Percentiles rank a stretch among this genome's conserved stretches.
phyloP scores from a whole-genome alignment of 257 asterid species.

The Lithospermum erythrorhizon region DNA sequence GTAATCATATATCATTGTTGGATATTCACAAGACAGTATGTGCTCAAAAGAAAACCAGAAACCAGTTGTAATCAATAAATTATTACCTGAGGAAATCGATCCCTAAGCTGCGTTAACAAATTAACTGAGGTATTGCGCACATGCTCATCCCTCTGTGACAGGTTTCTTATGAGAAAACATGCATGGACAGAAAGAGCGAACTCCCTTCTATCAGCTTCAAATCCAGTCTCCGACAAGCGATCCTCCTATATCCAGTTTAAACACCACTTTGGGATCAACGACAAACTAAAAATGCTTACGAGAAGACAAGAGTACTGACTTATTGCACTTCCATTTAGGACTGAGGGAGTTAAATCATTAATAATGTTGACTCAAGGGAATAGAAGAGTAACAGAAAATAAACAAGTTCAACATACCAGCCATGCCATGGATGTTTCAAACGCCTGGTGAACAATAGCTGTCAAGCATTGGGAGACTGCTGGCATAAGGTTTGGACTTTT shows the following conservation, averaged over 20 bases:
- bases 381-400: neutral
- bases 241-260: conserved; percentile 60
- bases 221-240: conserved; percentile 72
- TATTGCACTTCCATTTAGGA: too few relatives aligned
- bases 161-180: conserved; percentile 79
- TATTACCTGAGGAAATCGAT: conserved; percentile 84
- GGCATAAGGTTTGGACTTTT: conserved; percentile 90
- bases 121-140: conserved; percentile 70
- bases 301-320: too few relatives aligned
- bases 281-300: neutral
- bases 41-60: conserved; percentile 15
- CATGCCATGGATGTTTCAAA: conserved; percentile 78
- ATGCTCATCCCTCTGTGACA: conserved; percentile 93
- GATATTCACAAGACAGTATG: conserved; percentile 3
- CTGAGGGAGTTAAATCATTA: too few relatives aligned
- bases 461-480: conserved; percentile 92
- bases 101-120: conserved; percentile 85
- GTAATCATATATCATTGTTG: neutral
- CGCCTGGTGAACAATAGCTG: conserved; percentile 84
- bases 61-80: conserved; percentile 8
- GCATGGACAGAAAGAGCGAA: conserved; percentile 82
- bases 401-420: conserved; percentile 57
- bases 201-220: conserved; percentile 67
- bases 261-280: conserved; percentile 7
- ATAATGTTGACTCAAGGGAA: too few relatives aligned